These are phyloP conservation scores for Mitragyna speciosa DNA, from an alignment of 257 asterid species.

Conservation along the genomic window DNA sequence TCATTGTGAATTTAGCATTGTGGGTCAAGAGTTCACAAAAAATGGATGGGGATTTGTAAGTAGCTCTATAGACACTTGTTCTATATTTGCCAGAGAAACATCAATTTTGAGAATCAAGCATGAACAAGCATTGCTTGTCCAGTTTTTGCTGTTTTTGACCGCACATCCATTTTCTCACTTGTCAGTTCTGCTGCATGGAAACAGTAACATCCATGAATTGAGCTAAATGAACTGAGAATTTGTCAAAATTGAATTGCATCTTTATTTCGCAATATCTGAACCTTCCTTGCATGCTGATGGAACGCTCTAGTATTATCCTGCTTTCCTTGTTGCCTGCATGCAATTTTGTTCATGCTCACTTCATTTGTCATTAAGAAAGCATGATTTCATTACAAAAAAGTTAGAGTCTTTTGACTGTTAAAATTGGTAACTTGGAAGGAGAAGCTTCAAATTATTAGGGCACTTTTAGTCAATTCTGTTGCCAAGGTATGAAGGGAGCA, in stretches of 20 bases:
- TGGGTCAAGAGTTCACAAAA: slow-evolving; percentile 59
- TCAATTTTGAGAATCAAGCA: not conserved
- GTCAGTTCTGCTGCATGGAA: not conserved
- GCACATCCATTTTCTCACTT: not conserved
- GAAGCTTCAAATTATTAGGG: not conserved
- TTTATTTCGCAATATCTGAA: not conserved
- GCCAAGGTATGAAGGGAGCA: not conserved
- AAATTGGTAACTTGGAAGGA: not conserved
- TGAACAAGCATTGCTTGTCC: not conserved
- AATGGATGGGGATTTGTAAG: slow-evolving; percentile 77
- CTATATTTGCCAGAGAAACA: not conserved
- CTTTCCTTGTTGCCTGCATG: not conserved
- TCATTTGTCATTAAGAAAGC: not conserved
- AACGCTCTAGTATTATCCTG: not conserved
- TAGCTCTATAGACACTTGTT: not conserved
- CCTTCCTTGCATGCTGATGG: not conserved
- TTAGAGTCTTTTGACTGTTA: not conserved
- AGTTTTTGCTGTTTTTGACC: not conserved
- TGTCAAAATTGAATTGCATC: not conserved
- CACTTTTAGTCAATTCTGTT: not conserved
- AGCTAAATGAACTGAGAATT: not conserved
- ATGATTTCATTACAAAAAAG: not conserved
- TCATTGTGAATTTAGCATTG: slow-evolving; percentile 48
- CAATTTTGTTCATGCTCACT: not conserved
- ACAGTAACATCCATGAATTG: not conserved